Evolutionary conservation across 805 yeast species (phyloP), one percentile per base, ranked within the genome.

Genomic region (Sugiyamaella chiloensis): DNA sequence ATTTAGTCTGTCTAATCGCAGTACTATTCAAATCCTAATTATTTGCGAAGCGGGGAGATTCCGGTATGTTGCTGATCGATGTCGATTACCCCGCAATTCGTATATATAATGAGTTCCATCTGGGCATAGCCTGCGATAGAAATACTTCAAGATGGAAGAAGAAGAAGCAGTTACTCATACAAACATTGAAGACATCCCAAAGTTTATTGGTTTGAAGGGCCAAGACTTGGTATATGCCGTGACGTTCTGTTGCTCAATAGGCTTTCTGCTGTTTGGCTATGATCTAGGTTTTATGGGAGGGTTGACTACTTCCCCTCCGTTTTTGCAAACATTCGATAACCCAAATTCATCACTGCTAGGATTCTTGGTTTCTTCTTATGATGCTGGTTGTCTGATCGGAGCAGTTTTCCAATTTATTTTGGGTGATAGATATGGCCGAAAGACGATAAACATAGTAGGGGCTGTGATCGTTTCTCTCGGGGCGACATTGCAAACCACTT

Each of bases 231-330:
- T 34, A 12, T 34, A 34, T 8, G 37, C 37, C 7, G 37, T 34
- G 21, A 34, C 37, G 3, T 14, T 12, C 21, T 34, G 37, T 21
- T 34, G 21, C 3, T 34, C 37, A 5, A 4, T 34, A 16, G 37
- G 55, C 9, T 57, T 60, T 36, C 74, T 81, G 27, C 66, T 81
- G 12, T 81, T 81, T 52, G 87, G 87, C 1, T 81, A 79, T 57
- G 85, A 80, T 54, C 82, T 85, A 62, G 93, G 93, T 51, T 88
- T 84, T 17, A 83, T 86, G 74, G 78, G 84, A 31, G 87, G 89
- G 0, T 75, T 85, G 24, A 64, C 85, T 31, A 79, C 87, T 1
- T 82, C 78, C 41, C 71, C 71, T 2, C 71, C 79, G 27, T 85
- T 51, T 44, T 20, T 36, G 20, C 42, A 51, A 3, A 70, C 69